These are phyloP conservation scores for Myrmaecium sp. DNA, from an alignment of 2,329 filamentous ascomycete genomes.

Conservation along the genomic window DNA sequence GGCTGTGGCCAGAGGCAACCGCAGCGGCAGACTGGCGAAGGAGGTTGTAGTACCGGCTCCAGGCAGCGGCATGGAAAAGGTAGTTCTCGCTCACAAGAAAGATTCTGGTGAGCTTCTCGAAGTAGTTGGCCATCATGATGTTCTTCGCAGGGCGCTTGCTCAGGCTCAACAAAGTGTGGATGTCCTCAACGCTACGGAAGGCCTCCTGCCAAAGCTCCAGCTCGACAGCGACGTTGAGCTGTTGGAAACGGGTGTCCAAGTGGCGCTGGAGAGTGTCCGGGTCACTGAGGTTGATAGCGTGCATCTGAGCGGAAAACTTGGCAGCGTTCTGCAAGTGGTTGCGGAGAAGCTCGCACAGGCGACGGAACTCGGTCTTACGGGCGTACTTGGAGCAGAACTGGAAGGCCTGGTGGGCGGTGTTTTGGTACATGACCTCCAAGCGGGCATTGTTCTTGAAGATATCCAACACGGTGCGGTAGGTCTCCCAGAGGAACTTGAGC, in stretches of 20 bases:
- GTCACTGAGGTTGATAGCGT: conserved; percentile 96
- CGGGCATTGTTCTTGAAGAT: conserved; percentile 98
- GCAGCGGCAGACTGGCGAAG: conserved; percentile 77
- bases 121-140: conserved; percentile 99
- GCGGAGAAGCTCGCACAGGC: conserved; percentile 90
- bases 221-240: conserved; percentile 94
- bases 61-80: conserved; percentile 94
- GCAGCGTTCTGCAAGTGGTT: conserved; percentile 98
- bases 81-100: conserved; percentile 99
- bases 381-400: conserved; percentile 98
- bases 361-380: conserved; percentile 96
- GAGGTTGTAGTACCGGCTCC: conserved; percentile 93
- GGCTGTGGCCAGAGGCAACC: conserved; percentile 68
- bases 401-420: conserved; percentile 93
- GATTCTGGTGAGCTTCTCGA: conserved; percentile 96
- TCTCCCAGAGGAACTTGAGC: conserved; percentile 99
- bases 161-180: conserved; percentile 88
- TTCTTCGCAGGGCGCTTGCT: conserved; percentile 98
- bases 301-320: conserved; percentile 98
- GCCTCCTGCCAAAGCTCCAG: conserved; percentile 98
- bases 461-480: conserved; percentile 93
- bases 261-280: conserved; percentile 94
- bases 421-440: conserved; percentile 95
- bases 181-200: conserved; percentile 97
- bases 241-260: conserved; percentile 93